These are phyloP conservation scores for Yamadazyma conglobata DNA, from an alignment of 1,139 yeast species.

Conservation along the genomic window DNA sequence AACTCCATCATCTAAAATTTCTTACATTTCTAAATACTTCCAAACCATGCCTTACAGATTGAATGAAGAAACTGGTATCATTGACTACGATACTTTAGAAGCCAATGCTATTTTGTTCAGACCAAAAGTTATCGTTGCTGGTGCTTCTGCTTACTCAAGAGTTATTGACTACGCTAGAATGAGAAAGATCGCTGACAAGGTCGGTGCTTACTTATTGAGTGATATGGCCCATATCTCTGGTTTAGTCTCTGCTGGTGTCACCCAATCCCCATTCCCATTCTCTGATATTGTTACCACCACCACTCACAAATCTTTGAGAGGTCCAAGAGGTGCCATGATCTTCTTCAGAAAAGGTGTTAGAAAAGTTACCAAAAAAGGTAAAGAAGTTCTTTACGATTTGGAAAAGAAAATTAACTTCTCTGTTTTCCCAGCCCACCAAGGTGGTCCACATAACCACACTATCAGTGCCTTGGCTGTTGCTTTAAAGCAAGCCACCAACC, in stretches of 20 bases:
- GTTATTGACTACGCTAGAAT: conserved; percentile 86
- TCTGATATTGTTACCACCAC: conserved; percentile 97
- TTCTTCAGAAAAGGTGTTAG: conserved; percentile 92
- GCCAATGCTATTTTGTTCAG: conserved; percentile 82
- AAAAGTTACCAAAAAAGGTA: conserved; percentile 82
- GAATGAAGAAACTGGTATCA: conserved; percentile 78
- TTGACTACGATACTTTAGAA: conserved; percentile 87
- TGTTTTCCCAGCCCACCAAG: conserved; percentile 98
- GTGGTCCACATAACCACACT: conserved; percentile 98
- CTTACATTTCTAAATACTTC: conserved; percentile 88
- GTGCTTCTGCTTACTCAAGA: conserved; percentile 95
- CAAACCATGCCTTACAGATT: conserved; percentile 97
- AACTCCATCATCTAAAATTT: conserved; percentile 81
- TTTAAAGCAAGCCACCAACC: conserved; percentile 80
- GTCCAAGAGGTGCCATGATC: conserved; percentile 99
- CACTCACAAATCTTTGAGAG: conserved; percentile 94
- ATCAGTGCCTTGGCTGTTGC: conserved; percentile 95
- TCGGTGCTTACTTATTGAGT: conserved; percentile 85
- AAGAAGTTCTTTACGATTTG: conserved; percentile 80
- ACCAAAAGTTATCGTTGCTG: conserved; percentile 94
- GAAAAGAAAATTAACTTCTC: conserved; percentile 91
- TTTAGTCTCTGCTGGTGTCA: conserved; percentile 87
- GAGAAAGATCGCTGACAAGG: conserved; percentile 85
- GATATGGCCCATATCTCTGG: conserved; percentile 99
- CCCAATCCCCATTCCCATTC: conserved; percentile 88